phyloP scores from a whole-genome alignment of 2,329 filamentous ascomycete genomes.

The Aspergillus sp. region DNA sequence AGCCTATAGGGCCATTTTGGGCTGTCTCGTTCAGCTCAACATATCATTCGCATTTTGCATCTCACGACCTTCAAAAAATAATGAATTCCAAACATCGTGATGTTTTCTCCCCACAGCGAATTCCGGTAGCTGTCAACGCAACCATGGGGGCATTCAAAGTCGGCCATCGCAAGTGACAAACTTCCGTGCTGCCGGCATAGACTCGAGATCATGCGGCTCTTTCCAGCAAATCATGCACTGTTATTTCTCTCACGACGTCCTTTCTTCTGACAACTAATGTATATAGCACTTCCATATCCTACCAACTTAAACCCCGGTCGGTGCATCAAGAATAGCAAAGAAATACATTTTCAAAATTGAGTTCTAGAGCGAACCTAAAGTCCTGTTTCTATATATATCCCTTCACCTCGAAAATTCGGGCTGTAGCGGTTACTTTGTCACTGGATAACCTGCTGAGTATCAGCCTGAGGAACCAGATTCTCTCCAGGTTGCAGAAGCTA shows the following conservation, averaged over 20 bases:
- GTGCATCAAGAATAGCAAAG: too few relatives aligned
- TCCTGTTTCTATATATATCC: too few relatives aligned
- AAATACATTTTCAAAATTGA: too few relatives aligned
- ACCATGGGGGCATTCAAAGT: not conserved
- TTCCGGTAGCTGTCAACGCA: not conserved
- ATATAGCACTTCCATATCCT: not conserved
- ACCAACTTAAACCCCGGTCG: too few relatives aligned
- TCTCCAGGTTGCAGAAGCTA: not conserved
- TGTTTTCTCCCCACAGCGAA: not conserved
- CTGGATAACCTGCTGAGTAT: too few relatives aligned
- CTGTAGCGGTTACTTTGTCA: too few relatives aligned
- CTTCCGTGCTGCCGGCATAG: not conserved
- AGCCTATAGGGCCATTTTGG: not conserved
- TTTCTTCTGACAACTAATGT: not conserved
- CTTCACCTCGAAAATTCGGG: too few relatives aligned
- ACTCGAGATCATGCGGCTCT: too few relatives aligned
- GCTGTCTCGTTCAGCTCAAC: not conserved
- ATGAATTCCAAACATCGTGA: not conserved
- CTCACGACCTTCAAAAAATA: not conserved
- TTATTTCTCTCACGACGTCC: too few relatives aligned
- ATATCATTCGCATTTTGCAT: not conserved
- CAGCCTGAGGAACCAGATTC: too few relatives aligned
- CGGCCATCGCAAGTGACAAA: not conserved
- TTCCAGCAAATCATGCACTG: too few relatives aligned
- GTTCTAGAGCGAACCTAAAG: too few relatives aligned